phyloP scores from a whole-genome alignment of 139 green algal species.

The Mesostigma viride region DNA sequence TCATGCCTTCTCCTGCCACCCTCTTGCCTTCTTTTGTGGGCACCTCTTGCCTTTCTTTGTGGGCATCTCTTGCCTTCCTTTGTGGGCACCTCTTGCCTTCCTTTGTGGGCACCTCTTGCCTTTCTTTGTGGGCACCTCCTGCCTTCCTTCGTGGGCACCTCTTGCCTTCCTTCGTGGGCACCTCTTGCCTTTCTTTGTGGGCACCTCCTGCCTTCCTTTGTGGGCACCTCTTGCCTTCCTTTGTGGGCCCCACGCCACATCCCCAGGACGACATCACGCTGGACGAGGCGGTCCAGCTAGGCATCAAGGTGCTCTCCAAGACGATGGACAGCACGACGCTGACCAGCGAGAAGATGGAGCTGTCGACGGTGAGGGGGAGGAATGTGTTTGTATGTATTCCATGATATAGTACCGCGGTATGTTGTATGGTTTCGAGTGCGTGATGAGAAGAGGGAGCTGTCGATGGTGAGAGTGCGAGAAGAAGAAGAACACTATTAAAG shows the following conservation, averaged over 20 bases:
- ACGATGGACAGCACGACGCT: constrained; percentile 90
- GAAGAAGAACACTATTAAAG: not conserved
- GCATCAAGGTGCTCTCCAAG: constrained; percentile 90
- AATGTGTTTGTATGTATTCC: not conserved
- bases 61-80: too few relatives aligned
- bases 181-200: too few relatives aligned
- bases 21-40: too few relatives aligned
- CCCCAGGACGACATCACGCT: constrained; percentile 74
- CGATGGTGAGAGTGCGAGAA: not conserved
- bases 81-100: too few relatives aligned
- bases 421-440: not conserved
- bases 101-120: too few relatives aligned
- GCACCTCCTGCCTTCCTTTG: too few relatives aligned
- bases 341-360: constrained; percentile 84
- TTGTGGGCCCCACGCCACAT: constrained; percentile 32
- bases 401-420: not conserved
- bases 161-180: too few relatives aligned
- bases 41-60: too few relatives aligned
- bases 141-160: too few relatives aligned
- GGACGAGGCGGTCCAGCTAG: constrained; percentile 56
- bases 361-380: constrained; percentile 55
- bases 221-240: too few relatives aligned
- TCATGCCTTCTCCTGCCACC: too few relatives aligned
- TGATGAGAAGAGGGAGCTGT: not conserved
- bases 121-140: too few relatives aligned